Base-by-base conservation (phyloP, 2,329 filamentous ascomycete species). In the Diaporthe sp. region DNA sequence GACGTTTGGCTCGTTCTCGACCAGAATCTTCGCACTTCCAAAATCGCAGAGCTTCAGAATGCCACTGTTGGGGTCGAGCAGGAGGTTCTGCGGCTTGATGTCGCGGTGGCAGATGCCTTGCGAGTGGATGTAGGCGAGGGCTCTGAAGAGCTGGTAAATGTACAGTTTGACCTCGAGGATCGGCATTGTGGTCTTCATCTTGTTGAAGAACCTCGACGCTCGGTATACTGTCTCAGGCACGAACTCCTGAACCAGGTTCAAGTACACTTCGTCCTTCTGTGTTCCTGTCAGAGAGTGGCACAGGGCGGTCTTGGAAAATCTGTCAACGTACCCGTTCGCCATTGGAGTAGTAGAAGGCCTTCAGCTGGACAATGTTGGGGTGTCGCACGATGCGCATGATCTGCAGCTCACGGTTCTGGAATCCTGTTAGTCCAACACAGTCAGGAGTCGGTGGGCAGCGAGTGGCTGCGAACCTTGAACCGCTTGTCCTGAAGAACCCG, bases 351-450 rank as follows among this genome's bases (percentile, higher is more conserved):
- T 98, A 99, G 87, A 99, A 99, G 71, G 97, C 97, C 88, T 99
- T 99, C 78, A 99, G 89, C 85, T 98, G 96, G 76, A 99, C 97
- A 81, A 99, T 98, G 86, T 99, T 99, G 73, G 97, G 97, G 85
- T 99, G 97, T 82, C 96, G 93, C 81, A 99, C 97, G 83, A 99
- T 99, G 83, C 97, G 94, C 97, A 99, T 99, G 84, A 99, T 99
- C 85, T 99, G 97, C 80, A 99, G 90, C 85, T 99, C 97, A 86
- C 97, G 95, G 84, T 99, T 99, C 97, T 99, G 83, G 12, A 7
- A 52, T 45, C 2, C n/a, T 25, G 69, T 76, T 52, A 71, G 69
- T 25, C 50, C 40, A 12, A 50, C 25, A 28, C 40, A 7, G 5
- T 17, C 35, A 22, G 35, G 15, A 1, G 33, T 8, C 4, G 33